phyloP scores from a whole-genome alignment of 2,329 filamentous ascomycete species.

The Paecilomyces formosus region DNA sequence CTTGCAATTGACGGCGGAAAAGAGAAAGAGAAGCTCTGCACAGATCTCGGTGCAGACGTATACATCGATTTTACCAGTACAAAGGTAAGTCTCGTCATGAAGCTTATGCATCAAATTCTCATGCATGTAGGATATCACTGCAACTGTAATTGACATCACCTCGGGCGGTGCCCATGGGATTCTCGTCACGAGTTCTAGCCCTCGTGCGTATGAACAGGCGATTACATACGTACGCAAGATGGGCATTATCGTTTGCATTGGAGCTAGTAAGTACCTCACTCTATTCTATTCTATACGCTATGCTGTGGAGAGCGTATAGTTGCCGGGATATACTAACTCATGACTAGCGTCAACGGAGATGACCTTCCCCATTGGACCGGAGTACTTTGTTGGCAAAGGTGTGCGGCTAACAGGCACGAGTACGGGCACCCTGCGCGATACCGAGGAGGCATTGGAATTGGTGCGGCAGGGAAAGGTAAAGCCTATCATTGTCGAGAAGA shows the following conservation, averaged over 20 bases:
- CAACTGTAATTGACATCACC: slow-evolving; percentile 27
- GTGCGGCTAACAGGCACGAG: slow-evolving; percentile 9
- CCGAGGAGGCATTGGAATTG: slow-evolving; percentile 9
- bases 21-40: slow-evolving; percentile 30
- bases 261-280: slow-evolving; percentile 1
- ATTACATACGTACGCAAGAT: slow-evolving; percentile 6
- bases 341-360: slow-evolving; percentile 1
- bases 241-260: slow-evolving; percentile 8
- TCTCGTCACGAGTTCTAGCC: slow-evolving; percentile 29
- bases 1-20: slow-evolving; percentile 33
- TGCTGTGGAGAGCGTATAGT: too few relatives aligned
- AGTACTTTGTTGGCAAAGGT: slow-evolving; percentile 10
- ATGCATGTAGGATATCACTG: slow-evolving; percentile 19
- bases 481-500: slow-evolving; percentile 11
- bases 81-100: slow-evolving; percentile 4
- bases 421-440: slow-evolving; percentile 10
- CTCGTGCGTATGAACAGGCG: slow-evolving; percentile 24
- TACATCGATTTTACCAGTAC: slow-evolving; percentile 29
- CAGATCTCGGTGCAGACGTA: slow-evolving; percentile 28
- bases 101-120: not conserved
- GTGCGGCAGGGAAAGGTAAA: slow-evolving; percentile 13
- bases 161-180: slow-evolving; percentile 31
- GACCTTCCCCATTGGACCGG: slow-evolving; percentile 7
- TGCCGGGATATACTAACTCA: not conserved
- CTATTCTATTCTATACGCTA: too few relatives aligned